Evolutionary conservation across 208 protist species (phyloP).

Genomic region (Crithidia expoeki): DNA sequence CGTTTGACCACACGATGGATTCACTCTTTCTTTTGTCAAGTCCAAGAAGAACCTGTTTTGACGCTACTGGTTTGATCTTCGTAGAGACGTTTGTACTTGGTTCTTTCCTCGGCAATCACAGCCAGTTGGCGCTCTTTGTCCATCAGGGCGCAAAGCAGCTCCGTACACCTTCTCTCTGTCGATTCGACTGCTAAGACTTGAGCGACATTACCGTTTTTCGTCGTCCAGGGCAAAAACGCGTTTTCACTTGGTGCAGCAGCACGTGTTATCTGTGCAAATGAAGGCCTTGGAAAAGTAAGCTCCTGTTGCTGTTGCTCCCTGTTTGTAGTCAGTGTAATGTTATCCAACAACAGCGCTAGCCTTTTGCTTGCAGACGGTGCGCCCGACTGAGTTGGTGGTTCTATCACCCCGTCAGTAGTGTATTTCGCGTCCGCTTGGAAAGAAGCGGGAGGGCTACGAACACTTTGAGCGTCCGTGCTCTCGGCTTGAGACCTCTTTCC

Average conservation of each 20-base stretch:
- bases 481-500: no score
- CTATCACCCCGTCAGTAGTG: no score
- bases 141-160: slow-evolving; percentile 70
- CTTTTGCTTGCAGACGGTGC: neutral
- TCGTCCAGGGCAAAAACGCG: neutral
- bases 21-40: no score
- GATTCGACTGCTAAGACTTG: neutral
- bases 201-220: neutral
- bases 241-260: neutral
- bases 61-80: no score
- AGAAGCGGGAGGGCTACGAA: no score
- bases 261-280: neutral
- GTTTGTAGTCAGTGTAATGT: neutral
- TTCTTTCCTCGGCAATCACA: slow-evolving; percentile 47
- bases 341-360: neutral
- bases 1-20: no score
- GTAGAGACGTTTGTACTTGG: slow-evolving; percentile 26
- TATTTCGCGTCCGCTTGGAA: no score
- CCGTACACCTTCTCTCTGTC: slow-evolving; percentile 39
- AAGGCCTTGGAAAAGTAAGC: neutral
- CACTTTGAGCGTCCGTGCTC: no score
- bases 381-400: no score
- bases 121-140: slow-evolving; percentile 77
- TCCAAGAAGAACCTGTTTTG: no score
- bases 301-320: neutral